These are phyloP conservation scores for Jatropha curcas DNA, from an alignment of 345 rosid genomes.

Conservation along the genomic window DNA sequence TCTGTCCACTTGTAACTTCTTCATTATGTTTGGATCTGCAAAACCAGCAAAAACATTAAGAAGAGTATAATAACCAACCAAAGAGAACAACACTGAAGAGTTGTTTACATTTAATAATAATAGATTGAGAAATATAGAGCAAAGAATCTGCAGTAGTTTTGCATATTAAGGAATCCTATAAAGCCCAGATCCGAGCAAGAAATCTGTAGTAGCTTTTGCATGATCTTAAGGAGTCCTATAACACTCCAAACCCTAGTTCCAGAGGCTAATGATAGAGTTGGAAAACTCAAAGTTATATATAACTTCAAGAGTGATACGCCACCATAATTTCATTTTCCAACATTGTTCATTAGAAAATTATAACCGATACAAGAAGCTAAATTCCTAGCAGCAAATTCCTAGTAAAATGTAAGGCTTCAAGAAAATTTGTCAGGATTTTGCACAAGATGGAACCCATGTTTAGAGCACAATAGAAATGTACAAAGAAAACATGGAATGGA, in stretches of 20 bases:
- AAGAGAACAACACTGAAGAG: background rate
- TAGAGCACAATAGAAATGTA: background rate
- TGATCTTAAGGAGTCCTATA: background rate
- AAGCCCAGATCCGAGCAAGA: background rate
- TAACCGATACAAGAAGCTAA: background rate
- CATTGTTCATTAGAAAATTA: background rate
- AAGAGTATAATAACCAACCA: background rate
- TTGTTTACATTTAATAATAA: background rate
- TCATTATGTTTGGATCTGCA: constrained; percentile 90
- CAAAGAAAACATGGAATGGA: background rate
- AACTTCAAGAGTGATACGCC: background rate
- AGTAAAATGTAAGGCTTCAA: too few species aligned
- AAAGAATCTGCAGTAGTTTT: background rate
- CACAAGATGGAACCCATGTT: background rate
- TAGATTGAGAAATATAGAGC: background rate
- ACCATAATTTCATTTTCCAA: background rate
- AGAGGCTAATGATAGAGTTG: background rate
- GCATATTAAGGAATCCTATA: background rate
- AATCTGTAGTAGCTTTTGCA: background rate
- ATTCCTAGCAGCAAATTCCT: background rate
- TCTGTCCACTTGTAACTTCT: constrained; percentile 91
- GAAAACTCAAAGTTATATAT: too few species aligned
- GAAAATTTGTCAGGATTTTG: background rate
- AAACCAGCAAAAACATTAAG: background rate
- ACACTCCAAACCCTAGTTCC: background rate